These are phyloP conservation scores for Trichoderma sp. DNA, from an alignment of 2,329 filamentous ascomycete genomes.

Conservation along the genomic window DNA sequence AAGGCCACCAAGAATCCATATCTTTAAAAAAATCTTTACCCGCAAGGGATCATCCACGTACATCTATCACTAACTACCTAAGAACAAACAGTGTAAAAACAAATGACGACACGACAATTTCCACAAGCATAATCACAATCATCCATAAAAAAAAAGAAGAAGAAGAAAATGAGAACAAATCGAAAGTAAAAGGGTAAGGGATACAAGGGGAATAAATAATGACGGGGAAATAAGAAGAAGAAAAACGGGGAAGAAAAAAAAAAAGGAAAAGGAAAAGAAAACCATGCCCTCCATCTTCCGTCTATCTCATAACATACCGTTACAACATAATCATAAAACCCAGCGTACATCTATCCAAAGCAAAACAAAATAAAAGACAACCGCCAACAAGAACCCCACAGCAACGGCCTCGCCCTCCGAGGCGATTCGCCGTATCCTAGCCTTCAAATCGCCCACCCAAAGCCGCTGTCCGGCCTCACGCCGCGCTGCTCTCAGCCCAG, in stretches of 20 bases:
- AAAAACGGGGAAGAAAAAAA: neutral
- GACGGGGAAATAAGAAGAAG: neutral
- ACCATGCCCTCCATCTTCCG: neutral
- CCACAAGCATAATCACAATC: neutral
- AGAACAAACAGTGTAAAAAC: neutral
- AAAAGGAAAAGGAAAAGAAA: neutral
- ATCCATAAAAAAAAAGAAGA: neutral
- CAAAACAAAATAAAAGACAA: conserved; percentile 31
- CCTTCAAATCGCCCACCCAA: conserved; percentile 39
- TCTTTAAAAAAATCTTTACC: neutral
- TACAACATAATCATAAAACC: conserved; percentile 1
- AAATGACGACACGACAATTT: neutral
- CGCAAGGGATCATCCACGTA: conserved; percentile 10
- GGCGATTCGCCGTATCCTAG: conserved; percentile 27
- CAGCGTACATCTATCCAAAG: conserved; percentile 23
- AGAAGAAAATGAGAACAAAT: neutral
- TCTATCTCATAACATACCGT: conserved; percentile 16
- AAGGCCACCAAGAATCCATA: neutral
- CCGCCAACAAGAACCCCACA: conserved; percentile 33
- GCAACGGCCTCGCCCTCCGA: conserved; percentile 34
- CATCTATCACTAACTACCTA: conserved; percentile 10
- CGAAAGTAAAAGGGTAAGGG: neutral
- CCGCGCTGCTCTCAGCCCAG: conserved; percentile 53
- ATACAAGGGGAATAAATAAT: neutral
- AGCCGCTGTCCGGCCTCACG: conserved; percentile 47